Evolutionary conservation across 2,329 filamentous ascomycete species (phyloP), one percentile per base, ranked within the genome.

Genomic region (Zymoseptoria pseudotritici): DNA sequence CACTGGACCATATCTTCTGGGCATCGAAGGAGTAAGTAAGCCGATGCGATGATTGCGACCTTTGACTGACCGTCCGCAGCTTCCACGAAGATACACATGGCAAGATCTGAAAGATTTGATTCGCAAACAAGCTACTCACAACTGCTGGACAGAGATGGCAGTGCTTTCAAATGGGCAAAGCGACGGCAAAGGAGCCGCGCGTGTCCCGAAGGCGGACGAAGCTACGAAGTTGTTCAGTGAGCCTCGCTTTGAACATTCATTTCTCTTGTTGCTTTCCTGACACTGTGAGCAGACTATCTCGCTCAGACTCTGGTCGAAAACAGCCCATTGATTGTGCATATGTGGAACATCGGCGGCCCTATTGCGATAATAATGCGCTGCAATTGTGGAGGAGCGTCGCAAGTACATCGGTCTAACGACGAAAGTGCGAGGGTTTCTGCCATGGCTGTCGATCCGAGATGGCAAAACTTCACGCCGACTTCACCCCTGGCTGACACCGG

Each of bases 81-180:
- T 72, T 24, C 70, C 69, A 31, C 53, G 50, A 29, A 54, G 58
- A 29, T 71, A 67, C 61, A 71, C 69, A 42, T 72, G 70, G 70
- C 68, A 71, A 56, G 65, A 71, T 54, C 55, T 71, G 24, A 72
- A 72, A 57, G 70, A 72, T 58, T 59, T 71, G 11, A 66, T 71
- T 20, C 67, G 66, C 26, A 50, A 49, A 36, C 57, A 65, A 52
- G 69, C 69, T 19, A 60, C 62, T 4, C 69, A 72, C 62, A 67
- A 68, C 20, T 61, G 71, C 11, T 70, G 69, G 68, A 67, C 68
- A 17, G 65, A 69, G 9, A 69, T 71, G 67, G 59, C 63, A 9
- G 56, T 65, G 10, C 64, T 56, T 50, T 59, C 64, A 4, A 61
- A 65, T 21, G 67, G 67, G 7, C 63, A 64, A 26, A 58, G 62